Evolutionary conservation across 2,329 filamentous ascomycete genomes (phyloP).

Genomic region (Fusarium sp.): DNA sequence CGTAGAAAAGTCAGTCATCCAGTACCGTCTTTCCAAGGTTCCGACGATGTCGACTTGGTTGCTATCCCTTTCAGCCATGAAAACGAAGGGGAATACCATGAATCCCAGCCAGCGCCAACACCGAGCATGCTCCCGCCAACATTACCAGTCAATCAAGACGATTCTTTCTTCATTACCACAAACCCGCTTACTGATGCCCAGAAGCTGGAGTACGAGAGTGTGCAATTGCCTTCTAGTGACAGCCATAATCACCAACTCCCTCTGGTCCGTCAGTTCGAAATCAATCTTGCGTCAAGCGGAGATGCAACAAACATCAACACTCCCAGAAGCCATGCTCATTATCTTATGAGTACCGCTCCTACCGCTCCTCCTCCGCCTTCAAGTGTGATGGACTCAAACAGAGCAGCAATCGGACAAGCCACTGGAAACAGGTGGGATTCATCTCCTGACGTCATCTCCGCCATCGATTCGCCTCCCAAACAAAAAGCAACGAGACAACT

Average conservation of each 20-base stretch:
- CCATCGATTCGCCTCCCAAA: conserved; percentile 22
- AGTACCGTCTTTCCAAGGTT: conserved; percentile 19
- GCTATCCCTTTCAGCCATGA: conserved; percentile 39
- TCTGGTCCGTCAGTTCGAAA: conserved; percentile 26
- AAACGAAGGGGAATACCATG: conserved; percentile 10
- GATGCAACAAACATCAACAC: conserved; percentile 52
- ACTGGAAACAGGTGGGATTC: conserved; percentile 25
- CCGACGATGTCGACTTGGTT: conserved; percentile 43
- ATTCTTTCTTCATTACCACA: conserved; percentile 49
- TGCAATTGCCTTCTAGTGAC: conserved; percentile 34
- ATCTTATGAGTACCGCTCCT: conserved; percentile 36
- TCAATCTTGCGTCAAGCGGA: conserved; percentile 46
- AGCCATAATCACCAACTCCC: conserved; percentile 29
- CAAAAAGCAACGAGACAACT: conserved; percentile 11
- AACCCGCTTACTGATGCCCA: conserved; percentile 52
- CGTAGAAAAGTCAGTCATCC: conserved; percentile 36
- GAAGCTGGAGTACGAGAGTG: conserved; percentile 49
- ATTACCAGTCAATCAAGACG: conserved; percentile 41
- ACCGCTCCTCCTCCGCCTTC: conserved; percentile 34
- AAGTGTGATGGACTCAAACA: conserved; percentile 5
- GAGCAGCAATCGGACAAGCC: background rate
- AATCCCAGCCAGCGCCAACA: conserved; percentile 14
- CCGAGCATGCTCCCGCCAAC: conserved; percentile 45
- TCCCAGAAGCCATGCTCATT: conserved; percentile 41
- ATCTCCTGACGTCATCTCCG: conserved; percentile 41